phyloP scores from a whole-genome alignment of 2,329 filamentous ascomycete species.

The Aspergillus texensis region DNA sequence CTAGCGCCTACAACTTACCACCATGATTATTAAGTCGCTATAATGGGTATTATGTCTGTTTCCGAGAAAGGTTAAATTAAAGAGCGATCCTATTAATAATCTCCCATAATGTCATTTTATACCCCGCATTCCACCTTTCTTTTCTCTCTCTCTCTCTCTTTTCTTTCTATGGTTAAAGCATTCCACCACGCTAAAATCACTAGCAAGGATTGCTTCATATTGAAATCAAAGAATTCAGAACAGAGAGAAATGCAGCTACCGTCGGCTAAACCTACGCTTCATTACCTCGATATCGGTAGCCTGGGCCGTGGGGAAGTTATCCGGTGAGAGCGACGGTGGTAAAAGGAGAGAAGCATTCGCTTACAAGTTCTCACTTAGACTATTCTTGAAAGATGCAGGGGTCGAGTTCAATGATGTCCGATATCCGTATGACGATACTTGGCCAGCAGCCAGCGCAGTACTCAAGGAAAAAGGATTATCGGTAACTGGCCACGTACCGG shows the following conservation, averaged over 20 bases:
- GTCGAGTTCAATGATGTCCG: conserved; percentile 31
- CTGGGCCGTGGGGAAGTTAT: conserved; percentile 32
- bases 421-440: conserved; percentile 32
- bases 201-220: too few species aligned
- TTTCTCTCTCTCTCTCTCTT: too few species aligned
- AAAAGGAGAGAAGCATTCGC: background rate
- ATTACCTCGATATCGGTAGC: conserved; percentile 30
- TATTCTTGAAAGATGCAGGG: conserved; percentile 33
- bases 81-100: too few species aligned
- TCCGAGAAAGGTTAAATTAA: too few species aligned
- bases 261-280: conserved; percentile 23
- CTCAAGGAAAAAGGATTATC: conserved; percentile 30
- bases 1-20: too few species aligned
- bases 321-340: background rate
- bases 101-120: too few species aligned
- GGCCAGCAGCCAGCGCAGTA: conserved; percentile 28
- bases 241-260: conserved; percentile 1
- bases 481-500: conserved; percentile 38
- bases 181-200: too few species aligned
- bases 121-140: too few species aligned
- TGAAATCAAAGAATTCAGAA: background rate
- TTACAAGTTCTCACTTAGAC: conserved; percentile 16
- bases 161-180: rapidly evolving
- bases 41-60: too few species aligned
- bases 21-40: too few species aligned